Evolutionary conservation across 257 asterid species (phyloP).

Genomic region (Paraleonurus japonicus): DNA sequence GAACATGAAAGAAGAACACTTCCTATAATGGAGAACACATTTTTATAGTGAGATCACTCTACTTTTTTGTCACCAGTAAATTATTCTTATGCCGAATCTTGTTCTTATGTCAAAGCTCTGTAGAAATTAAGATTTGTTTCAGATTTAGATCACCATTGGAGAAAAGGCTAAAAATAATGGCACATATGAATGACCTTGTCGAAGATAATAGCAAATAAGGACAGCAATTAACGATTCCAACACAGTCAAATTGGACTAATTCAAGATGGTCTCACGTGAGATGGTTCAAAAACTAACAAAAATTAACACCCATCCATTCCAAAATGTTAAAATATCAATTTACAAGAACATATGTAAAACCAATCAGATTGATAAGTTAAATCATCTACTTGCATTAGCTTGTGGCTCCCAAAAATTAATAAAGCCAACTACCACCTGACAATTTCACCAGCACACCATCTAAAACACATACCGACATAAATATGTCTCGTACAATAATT

Average conservation of each 20-base stretch:
- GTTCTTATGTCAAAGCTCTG: background rate
- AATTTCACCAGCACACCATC: constrained; percentile 14
- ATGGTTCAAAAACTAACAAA: too few relatives aligned
- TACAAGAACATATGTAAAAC: background rate
- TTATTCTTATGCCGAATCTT: background rate
- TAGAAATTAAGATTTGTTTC: background rate
- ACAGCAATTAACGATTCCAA: background rate
- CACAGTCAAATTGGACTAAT: background rate
- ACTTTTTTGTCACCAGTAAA: background rate
- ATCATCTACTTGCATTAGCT: background rate
- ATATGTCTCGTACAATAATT: background rate
- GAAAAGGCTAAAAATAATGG: background rate
- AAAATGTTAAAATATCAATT: too few relatives aligned
- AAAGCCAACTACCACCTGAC: constrained; percentile 22
- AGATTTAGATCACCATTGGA: background rate
- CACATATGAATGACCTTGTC: background rate
- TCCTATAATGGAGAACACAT: background rate
- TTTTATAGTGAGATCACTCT: background rate
- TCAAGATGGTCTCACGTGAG: too few relatives aligned
- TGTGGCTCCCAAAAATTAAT: constrained; percentile 9
- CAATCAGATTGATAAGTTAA: background rate
- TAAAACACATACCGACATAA: background rate
- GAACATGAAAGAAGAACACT: background rate
- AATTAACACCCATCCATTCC: too few relatives aligned
- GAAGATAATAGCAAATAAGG: background rate